Base-by-base conservation (phyloP, 139 green algal species). In the Coccomyxa sp. region DNA sequence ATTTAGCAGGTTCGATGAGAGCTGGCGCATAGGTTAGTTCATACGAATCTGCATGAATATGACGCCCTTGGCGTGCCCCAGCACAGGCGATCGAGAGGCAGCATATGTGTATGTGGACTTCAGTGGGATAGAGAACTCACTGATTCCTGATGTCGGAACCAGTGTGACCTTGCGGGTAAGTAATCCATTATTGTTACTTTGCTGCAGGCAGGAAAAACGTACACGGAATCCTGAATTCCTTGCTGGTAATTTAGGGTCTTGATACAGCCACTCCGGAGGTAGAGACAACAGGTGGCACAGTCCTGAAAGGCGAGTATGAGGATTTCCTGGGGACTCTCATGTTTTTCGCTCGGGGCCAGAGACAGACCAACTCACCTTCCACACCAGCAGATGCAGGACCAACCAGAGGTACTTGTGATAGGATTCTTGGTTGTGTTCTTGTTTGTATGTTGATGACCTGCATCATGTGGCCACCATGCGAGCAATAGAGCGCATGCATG, bases 61-160 rank as follows among this genome's bases (percentile, higher is more conserved):
- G 0, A 25, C 23, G 51, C 10, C 30, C 13, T 60, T 32, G 81
- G 27, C 13, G 10, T 74, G 63, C 12, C n/a, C 58, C 17, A 45
- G 16, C 17, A 66, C 66, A 86, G 83, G 83, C 15, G 77, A 71
- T 30, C 32, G 82, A 45, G 82, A 82, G 23, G 77, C 71, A 13
- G 60, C 77, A 10, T 86, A 86, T 59, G 67, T 86, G 12, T 79
- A 80, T 15, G 67, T 82, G 30, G 77, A 86, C 67, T 38, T 86
- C 13, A 45, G 67, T 14, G 77, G 68, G 16, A 13, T 79, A 38
- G 83, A 79, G 23, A 58, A 79, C 25, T n/a, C 7, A 0, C 67
- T 38, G 21, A 71, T 79, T 13, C 67, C 67, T 17, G 38, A 23
- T 68, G 12, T 38, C 21, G 67, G 67, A 23, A 67, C 28, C 67